Base-by-base conservation (phyloP, 2,329 filamentous ascomycete species). In the Peltaster fructicola region DNA sequence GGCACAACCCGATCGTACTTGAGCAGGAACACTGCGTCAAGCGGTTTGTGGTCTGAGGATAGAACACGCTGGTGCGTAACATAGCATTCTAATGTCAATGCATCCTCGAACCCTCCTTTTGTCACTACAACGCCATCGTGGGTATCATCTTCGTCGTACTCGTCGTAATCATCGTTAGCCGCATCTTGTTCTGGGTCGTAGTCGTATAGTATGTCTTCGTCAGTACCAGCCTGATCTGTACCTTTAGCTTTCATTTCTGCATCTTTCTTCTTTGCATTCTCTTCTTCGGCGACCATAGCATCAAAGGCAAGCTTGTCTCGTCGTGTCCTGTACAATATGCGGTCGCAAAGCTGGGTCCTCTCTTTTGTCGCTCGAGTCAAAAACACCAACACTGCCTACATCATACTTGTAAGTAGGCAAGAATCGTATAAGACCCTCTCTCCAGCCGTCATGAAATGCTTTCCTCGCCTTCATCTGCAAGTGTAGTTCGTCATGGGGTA, bases 331-430 rank as follows among this genome's bases (percentile, higher is more conserved):
- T 73, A 98, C 1, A 98, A 52, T 22, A 98, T 84, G 9, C 88
- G 75, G 52, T 98, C 88, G 47, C 88, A 98, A 98, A 45, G 82
- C 92, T 3, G 88, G 88, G 2, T 79, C 76, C 26, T 90, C 68
- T 35, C 74, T 74, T 56, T 98, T 98, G 46, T 95, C 88, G 37
- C 84, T 92, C 1, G 84, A 81, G 52, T 98, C 90, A 46, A 93
- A 98, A 15, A 82, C 65, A 2, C 79, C 79, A 15, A 92, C 69
- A 15, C 77, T 91, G n/a, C 88, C 88, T 14, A 92, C 63, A 42
- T 98, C 90, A 39, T 98, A 98, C 50, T 98, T 98, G 52, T 98
- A 98, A 0, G 88, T 90, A 2, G 88, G 88, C 9, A 95, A 49
- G 43, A 98, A 98, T 1, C 68, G 68, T 28, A 98, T 84, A 1